Base-by-base conservation (phyloP, 257 asterid genomes). In the Nemophila menziesii region DNA sequence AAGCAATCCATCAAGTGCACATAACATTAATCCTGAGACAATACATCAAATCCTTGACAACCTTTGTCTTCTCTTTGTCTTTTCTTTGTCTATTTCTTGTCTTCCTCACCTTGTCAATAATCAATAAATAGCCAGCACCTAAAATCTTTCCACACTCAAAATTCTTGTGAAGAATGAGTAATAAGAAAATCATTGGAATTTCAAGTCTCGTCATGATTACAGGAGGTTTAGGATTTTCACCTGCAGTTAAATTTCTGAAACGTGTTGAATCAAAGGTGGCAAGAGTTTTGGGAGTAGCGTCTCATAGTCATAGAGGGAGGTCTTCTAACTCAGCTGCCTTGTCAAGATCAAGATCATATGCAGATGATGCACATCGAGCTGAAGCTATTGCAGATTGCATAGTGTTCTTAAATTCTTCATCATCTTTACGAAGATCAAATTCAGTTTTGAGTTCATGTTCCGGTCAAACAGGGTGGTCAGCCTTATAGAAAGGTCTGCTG, bases 351-450 rank as follows among this genome's bases (percentile, higher is more conserved):
- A 68, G 80, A 12, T 83, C 97, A 0, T 80, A 78, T 46, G 95
- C 78, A 20, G 89, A 75, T 14, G 95, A 83, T 49, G 77, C 92
- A 2, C 93, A 80, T 33, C 61, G 93, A 50, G 95, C 93, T 6
- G 84, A 87, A 58, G 97, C 97, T 37, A 75, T 87, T 1, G 90
- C 80, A 42, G 97, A 87, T 27, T 87, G 97, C 58, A 87, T 87
- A 39, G 82, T 80, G 76, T 87, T 87, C 77, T 78, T 87, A 62
- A 83, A 83, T 60, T 69, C 74, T 39, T 79, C 83, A 0, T 69
- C 93, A 16, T 63, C 78, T 39, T 54, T 83, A 43, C 82, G 51
- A 11, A 74, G 86, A 62, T 77, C 93, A 6, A 70, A 63, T 56
- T 82, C 93, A 16, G 63, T 77, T 26, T 27, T 64, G 6, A 73